Conservation (phyloP, 352 stramenopile species). For the Pythium rhizo-oryzae region DNA sequence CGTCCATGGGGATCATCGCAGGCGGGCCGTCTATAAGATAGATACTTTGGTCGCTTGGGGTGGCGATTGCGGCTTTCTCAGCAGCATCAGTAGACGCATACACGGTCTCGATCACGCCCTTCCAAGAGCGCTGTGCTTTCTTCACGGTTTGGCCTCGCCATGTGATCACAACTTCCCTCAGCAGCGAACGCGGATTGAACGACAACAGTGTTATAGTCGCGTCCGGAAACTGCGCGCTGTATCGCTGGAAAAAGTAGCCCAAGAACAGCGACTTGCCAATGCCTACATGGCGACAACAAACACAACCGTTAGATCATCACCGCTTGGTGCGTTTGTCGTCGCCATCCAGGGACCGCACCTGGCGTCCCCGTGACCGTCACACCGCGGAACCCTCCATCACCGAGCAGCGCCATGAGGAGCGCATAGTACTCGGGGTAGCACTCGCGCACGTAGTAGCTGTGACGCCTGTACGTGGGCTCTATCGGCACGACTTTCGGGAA, state of each 20-base stretch:
- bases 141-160: neutral
- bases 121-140: too few species aligned
- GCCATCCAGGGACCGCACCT: neutral
- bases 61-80: neutral
- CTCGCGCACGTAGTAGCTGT: neutral
- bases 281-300: neutral
- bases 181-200: neutral
- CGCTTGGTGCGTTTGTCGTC: neutral
- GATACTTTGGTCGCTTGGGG: neutral
- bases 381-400: neutral
- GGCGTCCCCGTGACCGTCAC: neutral
- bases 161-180: neutral
- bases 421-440: neutral
- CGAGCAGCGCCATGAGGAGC: neutral
- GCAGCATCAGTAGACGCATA: neutral
- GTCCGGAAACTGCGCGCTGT: neutral
- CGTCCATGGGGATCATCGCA: neutral
- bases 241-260: constrained; percentile 13
- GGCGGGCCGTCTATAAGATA: neutral
- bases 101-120: neutral
- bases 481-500: neutral
- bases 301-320: neutral
- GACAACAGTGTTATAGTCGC: neutral
- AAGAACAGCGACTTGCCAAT: constrained; percentile 18
- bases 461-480: neutral